Conservation (phyloP, 1,284 basidiomycete species). For the Pascua sp. region DNA sequence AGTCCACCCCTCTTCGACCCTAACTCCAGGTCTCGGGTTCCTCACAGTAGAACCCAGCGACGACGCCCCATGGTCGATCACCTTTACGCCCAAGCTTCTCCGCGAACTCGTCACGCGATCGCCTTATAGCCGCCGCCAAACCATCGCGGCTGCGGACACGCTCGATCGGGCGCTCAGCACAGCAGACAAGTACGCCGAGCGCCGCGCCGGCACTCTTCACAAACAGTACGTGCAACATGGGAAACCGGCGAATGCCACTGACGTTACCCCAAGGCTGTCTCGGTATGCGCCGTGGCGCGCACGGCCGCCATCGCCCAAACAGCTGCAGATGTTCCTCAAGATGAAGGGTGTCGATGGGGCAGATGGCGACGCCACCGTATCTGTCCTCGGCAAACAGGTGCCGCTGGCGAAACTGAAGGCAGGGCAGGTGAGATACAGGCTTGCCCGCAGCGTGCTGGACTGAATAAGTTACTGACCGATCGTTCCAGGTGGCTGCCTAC, state of each 20-base stretch:
- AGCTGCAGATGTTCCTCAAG: slow-evolving; percentile 63
- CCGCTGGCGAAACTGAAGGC: slow-evolving; percentile 16
- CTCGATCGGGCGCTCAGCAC: slow-evolving; percentile 45
- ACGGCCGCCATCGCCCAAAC: slow-evolving; percentile 62
- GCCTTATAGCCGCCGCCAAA: slow-evolving; percentile 17
- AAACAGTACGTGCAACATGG: slow-evolving; percentile 17
- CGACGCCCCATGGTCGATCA: slow-evolving; percentile 23
- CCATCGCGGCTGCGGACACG: slow-evolving; percentile 28
- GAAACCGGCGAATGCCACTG: slow-evolving; percentile 13
- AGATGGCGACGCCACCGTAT: slow-evolving; percentile 7
- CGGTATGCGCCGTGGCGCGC: slow-evolving; percentile 71
- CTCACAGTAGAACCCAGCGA: slow-evolving; percentile 60
- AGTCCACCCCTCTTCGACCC: neutral
- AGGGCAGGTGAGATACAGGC: neutral
- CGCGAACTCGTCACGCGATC: slow-evolving; percentile 15
- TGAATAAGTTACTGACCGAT: neutral
- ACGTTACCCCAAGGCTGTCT: slow-evolving; percentile 54
- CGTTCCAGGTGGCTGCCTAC: slow-evolving; percentile 22
- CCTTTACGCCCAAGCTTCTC: slow-evolving; percentile 24
- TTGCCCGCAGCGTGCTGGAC: too few relatives aligned
- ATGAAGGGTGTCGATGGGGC: slow-evolving; percentile 45
- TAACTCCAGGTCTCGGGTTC: slow-evolving; percentile 56
- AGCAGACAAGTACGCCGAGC: slow-evolving; percentile 44
- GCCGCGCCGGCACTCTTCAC: slow-evolving; percentile 13
- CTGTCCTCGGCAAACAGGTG: slow-evolving; percentile 20